A percentile compares a stretch with the other conserved stretches of the same genome.
Conservation (phyloP, 257 asterid genomes). For the Fraxinus pennsylvanica region DNA sequence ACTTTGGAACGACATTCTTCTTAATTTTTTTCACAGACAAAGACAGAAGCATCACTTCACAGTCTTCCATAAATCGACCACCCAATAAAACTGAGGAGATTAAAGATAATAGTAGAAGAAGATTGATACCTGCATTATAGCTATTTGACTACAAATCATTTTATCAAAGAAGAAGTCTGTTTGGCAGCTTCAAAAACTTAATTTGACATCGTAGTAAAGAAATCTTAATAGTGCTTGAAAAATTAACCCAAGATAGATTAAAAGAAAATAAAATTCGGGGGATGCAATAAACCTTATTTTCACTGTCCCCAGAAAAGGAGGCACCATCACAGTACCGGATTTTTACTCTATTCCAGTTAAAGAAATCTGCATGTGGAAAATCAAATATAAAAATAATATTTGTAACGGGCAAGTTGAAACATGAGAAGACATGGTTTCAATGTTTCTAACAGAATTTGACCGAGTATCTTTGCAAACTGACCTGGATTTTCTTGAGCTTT, state of each 20-base stretch:
- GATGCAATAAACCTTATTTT: slow-evolving; percentile 44
- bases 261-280: not conserved
- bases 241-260: not conserved
- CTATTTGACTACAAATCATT: not conserved
- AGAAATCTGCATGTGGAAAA: slow-evolving; percentile 49
- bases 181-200: not conserved
- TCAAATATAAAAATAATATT: not conserved
- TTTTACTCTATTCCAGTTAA: slow-evolving; percentile 71
- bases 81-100: not conserved
- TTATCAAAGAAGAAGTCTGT: not conserved
- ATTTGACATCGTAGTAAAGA: not conserved
- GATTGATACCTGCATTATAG: not conserved
- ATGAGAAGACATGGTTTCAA: not conserved
- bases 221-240: not conserved
- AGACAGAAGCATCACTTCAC: not conserved
- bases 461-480: slow-evolving; percentile 2
- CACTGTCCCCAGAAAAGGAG: slow-evolving; percentile 60
- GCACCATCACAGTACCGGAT: slow-evolving; percentile 75
- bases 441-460: not conserved
- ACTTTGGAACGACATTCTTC: not conserved
- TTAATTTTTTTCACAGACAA: not conserved
- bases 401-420: not conserved
- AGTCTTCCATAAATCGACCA: not conserved
- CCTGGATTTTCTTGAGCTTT: slow-evolving; percentile 69
- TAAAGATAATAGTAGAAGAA: not conserved